Evolutionary conservation across 345 rosid genomes (phyloP).

Genomic region (Moricandia moricandioides): DNA sequence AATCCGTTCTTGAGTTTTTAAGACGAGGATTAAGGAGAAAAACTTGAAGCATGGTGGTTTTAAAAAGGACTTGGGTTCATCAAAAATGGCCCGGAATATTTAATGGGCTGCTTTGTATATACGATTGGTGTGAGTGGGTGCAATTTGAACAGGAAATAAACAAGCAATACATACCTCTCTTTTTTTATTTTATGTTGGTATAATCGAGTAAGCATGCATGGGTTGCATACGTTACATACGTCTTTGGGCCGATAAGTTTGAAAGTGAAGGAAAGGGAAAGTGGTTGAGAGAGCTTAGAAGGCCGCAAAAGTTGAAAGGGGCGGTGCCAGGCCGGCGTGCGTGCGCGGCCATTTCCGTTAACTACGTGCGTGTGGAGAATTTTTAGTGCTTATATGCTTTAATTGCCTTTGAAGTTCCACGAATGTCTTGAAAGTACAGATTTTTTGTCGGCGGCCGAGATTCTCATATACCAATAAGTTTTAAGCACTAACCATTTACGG

Average conservation of each 20-base stretch:
- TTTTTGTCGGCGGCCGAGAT: slow-evolving; percentile 38
- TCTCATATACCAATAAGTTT: slow-evolving; percentile 9
- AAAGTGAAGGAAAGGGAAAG: slow-evolving; percentile 13
- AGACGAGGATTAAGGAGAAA: not conserved
- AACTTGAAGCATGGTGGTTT: not conserved
- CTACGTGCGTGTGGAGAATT: too few relatives aligned
- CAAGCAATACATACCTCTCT: not conserved
- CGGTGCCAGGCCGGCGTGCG: slow-evolving; percentile 33
- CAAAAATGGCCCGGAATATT: slow-evolving; percentile 5
- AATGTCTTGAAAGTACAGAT: slow-evolving; percentile 23
- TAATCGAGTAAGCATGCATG: not conserved
- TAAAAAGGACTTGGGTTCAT: not conserved
- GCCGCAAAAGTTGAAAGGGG: slow-evolving; percentile 40
- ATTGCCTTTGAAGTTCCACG: slow-evolving; percentile 31
- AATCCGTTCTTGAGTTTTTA: not conserved
- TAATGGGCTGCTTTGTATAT: not conserved
- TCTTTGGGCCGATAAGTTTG: slow-evolving; percentile 37
- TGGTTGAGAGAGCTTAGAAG: slow-evolving; percentile 33
- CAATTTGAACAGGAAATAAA: not conserved
- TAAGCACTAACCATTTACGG: slow-evolving; percentile 2
- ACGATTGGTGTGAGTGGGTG: not conserved
- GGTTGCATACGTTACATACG: not conserved
- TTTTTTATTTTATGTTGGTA: not conserved
- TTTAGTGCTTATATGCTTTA: too few relatives aligned
- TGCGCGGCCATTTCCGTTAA: slow-evolving; percentile 19